These are phyloP conservation scores for Taphrina communis DNA, from an alignment of 1,139 yeast genomes.

Conservation along the genomic window DNA sequence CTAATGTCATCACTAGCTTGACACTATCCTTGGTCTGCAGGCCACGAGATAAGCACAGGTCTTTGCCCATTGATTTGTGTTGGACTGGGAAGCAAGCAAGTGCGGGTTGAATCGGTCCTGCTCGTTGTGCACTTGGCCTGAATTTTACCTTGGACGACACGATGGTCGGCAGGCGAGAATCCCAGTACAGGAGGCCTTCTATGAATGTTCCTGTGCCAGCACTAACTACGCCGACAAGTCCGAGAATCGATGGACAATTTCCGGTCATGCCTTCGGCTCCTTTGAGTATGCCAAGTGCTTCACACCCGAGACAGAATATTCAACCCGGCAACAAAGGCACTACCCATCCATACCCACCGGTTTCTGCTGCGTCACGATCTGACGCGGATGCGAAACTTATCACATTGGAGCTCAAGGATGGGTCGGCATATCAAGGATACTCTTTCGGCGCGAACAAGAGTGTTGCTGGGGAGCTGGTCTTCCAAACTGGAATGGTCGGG, in stretches of 20 bases:
- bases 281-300: conserved; percentile 1
- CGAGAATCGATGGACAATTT: conserved; percentile 16
- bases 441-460: conserved; percentile 93
- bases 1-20: no score
- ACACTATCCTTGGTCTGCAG: no score
- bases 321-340: neutral
- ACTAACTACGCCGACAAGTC: conserved; percentile 32
- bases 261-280: conserved; percentile 15
- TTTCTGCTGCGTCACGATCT: conserved; percentile 30
- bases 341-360: conserved; percentile 28
- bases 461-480: conserved; percentile 96
- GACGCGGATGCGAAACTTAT: conserved; percentile 19
- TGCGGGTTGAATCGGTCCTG: no score
- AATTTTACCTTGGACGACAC: neutral
- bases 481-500: conserved; percentile 99
- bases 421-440: conserved; percentile 88
- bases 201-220: conserved; percentile 18
- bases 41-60: no score
- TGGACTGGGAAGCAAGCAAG: no score
- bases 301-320: conserved; percentile 30
- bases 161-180: conserved; percentile 26
- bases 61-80: no score
- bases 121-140: neutral
- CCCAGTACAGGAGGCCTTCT: conserved; percentile 26
- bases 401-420: conserved; percentile 83